Base-by-base conservation (phyloP, 2,329 filamentous ascomycete species). In the Epichloe scottii region DNA sequence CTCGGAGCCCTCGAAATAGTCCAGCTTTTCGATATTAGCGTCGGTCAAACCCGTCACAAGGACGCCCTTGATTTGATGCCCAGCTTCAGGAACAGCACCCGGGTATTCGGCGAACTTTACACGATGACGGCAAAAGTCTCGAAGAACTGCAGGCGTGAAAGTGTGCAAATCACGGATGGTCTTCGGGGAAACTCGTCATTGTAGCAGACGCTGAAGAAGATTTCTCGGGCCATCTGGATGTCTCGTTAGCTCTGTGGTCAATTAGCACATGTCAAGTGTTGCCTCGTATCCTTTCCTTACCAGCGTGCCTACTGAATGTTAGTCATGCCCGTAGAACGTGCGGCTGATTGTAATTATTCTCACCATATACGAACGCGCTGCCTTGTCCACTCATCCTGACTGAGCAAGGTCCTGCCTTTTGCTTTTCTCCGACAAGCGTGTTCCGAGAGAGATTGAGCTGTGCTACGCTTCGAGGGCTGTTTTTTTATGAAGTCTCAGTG, bases 151-250 rank as follows among this genome's bases (percentile, higher is more conserved):
- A 0, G 89, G 87, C 0, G 74, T 75, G 63, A 89, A 81, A 0
- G 67, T 78, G 55, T 79, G 79, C 37, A 91, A 71, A 45, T 78
- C 64, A 51, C 69, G 61, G 38, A 77, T 65, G 65, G 73, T 61
- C 65, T 76, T 61, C 78, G 61, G 55, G 75, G 72, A 5, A 64
- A 59, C 15, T 70, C 65, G 8, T 69, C 68, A 57, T 82, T 79
- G 68, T 90, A 87, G 66, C 87, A 87, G 42, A 95, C 89, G 35
- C 85, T 85, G 69, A 86, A 85, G 59, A 97, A 88, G 60, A 97
- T 83, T 61, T 85, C 80, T 0, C 85, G 81, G n/a, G 84, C 86
- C 89, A 96, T 96, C 70, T 72, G 45, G 6, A 8, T 1, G 17
- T 15, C 7, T 30, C 49, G 54, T 61, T 53, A 65, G 63, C 50